Evolutionary conservation across 176 grass and related monocot species (phyloP).

Genomic region (Musa itinerans): DNA sequence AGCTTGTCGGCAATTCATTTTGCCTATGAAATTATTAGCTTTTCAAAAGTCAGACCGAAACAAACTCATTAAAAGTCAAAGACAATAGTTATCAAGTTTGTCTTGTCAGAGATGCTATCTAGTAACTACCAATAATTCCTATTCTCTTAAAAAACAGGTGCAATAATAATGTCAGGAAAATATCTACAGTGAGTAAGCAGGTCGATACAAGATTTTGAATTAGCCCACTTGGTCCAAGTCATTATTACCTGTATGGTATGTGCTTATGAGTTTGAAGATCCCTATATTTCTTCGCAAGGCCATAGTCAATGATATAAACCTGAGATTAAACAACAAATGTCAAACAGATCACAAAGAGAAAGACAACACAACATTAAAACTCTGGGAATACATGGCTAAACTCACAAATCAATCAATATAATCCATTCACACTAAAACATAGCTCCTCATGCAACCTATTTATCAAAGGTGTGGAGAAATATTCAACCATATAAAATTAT

Average conservation of each 20-base stretch:
- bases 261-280: slow-evolving; percentile 78
- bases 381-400: background rate
- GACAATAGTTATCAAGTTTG: too few species aligned
- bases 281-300: slow-evolving; percentile 73
- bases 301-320: slow-evolving; percentile 88
- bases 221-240: background rate
- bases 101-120: too few species aligned
- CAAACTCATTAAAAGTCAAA: too few species aligned
- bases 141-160: too few species aligned
- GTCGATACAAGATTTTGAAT: background rate
- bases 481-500: background rate
- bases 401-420: background rate
- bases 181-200: too few species aligned
- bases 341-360: background rate
- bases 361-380: background rate
- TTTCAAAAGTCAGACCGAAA: too few species aligned
- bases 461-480: background rate
- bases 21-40: too few species aligned
- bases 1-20: too few species aligned
- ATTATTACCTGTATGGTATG: slow-evolving; percentile 57
- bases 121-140: too few species aligned
- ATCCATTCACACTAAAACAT: background rate
- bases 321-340: slow-evolving; percentile 18
- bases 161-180: too few species aligned
- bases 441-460: background rate